Percentiles rank a stretch among this genome's conserved stretches.
Conservation (phyloP, 2,329 filamentous ascomycete genomes). For the Xenoacremonium recifei region DNA sequence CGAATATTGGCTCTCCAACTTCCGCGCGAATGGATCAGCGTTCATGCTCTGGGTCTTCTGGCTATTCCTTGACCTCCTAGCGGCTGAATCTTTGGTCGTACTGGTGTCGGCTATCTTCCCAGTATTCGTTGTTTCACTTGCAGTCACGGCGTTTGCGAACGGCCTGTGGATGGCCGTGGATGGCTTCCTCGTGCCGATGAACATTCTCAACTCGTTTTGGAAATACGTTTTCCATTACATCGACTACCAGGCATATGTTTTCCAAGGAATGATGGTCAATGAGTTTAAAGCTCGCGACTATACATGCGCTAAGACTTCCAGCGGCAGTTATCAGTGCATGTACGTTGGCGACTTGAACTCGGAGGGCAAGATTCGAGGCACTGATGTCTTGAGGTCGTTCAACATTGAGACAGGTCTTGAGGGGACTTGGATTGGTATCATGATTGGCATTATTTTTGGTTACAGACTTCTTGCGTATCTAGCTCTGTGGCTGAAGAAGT, state of each 20-base stretch:
- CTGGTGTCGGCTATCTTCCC: conserved; percentile 71
- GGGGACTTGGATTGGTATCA: conserved; percentile 75
- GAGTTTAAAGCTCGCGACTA: conserved; percentile 70
- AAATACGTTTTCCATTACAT: conserved; percentile 87
- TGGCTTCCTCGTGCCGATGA: conserved; percentile 75
- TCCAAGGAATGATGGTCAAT: conserved; percentile 92
- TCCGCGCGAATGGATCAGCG: conserved; percentile 59
- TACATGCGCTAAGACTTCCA: conserved; percentile 24
- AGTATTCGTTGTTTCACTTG: conserved; percentile 76
- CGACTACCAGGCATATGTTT: conserved; percentile 84
- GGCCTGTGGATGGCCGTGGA: conserved; percentile 87
- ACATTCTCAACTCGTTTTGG: conserved; percentile 78
- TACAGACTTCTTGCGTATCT: conserved; percentile 56
- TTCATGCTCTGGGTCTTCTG: conserved; percentile 82
- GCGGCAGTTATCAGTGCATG: conserved; percentile 62
- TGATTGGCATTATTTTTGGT: conserved; percentile 72
- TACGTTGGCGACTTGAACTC: conserved; percentile 54
- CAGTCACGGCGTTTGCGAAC: conserved; percentile 80
- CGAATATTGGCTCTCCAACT: conserved; percentile 78
- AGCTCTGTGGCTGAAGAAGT: conserved; percentile 43
- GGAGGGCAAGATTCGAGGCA: conserved; percentile 69
- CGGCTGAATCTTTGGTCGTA: conserved; percentile 80
- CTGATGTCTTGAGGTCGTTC: conserved; percentile 67
- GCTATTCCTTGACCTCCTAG: conserved; percentile 81
- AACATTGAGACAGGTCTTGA: conserved; percentile 67